These are phyloP conservation scores for Penicillium sp. DNA, from an alignment of 2,329 filamentous ascomycete genomes.

Conservation along the genomic window DNA sequence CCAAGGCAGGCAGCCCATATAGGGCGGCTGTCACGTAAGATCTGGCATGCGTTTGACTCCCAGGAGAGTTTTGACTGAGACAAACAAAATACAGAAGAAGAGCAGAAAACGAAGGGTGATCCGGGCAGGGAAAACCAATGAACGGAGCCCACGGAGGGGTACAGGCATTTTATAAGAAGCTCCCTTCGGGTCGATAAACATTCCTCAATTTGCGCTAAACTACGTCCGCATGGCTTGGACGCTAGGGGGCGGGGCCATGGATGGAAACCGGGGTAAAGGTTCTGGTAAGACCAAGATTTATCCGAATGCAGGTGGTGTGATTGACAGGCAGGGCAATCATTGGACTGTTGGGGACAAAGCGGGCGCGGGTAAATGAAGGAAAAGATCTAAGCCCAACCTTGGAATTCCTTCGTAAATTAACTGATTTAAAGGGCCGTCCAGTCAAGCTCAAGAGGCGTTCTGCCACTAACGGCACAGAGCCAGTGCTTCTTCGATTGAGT, in stretches of 20 bases:
- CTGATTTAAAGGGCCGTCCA: neutral
- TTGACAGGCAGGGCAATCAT: conserved; percentile 6
- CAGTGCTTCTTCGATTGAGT: conserved; percentile 1
- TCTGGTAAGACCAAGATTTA: conserved; percentile 17
- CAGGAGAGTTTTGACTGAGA: conserved; percentile 27
- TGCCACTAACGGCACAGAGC: conserved; percentile 15
- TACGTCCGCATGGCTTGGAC: conserved; percentile 23
- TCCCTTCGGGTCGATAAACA: conserved; percentile 15
- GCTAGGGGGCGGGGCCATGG: conserved; percentile 20
- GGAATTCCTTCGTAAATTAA: neutral
- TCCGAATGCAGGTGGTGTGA: conserved; percentile 21
- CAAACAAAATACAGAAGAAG: conserved; percentile 30
- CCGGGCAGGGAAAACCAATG: conserved; percentile 29
- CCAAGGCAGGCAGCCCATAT: conserved; percentile 32
- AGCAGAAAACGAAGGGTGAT: conserved; percentile 29
- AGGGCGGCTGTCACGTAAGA: conserved; percentile 34
- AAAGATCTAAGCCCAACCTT: conserved; percentile 18
- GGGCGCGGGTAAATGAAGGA: conserved; percentile 12
- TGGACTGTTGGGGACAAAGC: conserved; percentile 4
- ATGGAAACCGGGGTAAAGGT: conserved; percentile 22
- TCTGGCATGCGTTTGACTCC: conserved; percentile 38
- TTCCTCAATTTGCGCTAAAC: conserved; percentile 14
- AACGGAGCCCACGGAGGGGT: conserved; percentile 26
- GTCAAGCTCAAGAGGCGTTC: conserved; percentile 22
- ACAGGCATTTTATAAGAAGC: conserved; percentile 23